Percentiles rank a stretch among this genome's conserved stretches.
These are phyloP conservation scores for Solanum lycopersicoides DNA, from an alignment of 257 asterid species.

Conservation along the genomic window DNA sequence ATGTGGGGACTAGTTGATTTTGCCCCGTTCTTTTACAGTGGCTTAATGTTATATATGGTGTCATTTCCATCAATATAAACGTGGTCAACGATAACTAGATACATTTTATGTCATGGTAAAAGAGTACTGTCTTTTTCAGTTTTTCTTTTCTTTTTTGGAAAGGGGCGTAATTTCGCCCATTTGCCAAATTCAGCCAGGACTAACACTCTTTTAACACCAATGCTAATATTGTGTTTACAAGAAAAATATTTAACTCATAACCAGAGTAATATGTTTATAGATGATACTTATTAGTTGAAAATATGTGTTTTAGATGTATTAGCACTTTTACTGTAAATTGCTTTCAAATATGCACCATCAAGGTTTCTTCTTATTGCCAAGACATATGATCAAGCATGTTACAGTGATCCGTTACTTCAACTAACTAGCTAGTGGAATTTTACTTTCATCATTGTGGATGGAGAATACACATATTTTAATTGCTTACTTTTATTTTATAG, in stretches of 20 bases:
- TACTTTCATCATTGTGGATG: neutral
- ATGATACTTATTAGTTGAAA: neutral
- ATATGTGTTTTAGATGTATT: neutral
- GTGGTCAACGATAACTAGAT: neutral
- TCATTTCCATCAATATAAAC: neutral
- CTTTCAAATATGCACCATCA: neutral
- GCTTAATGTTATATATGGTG: neutral
- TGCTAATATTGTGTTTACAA: neutral
- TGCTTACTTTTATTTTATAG: slow-evolving; percentile 19
- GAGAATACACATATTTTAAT: neutral
- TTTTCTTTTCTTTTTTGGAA: neutral
- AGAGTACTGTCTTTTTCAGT: neutral
- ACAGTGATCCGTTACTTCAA: neutral
- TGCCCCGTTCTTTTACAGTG: neutral
- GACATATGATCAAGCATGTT: neutral
- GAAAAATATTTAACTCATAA: neutral
- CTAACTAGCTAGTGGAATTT: neutral
- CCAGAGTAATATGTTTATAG: neutral
- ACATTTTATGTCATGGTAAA: neutral
- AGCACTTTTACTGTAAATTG: neutral
- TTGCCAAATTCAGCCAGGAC: neutral
- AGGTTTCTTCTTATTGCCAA: neutral
- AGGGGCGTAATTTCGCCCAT: neutral
- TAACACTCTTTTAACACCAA: neutral
- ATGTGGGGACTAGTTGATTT: neutral